These are phyloP conservation scores for Penicillium italicum DNA, from an alignment of 2,329 filamentous ascomycete species.

Conservation along the genomic window DNA sequence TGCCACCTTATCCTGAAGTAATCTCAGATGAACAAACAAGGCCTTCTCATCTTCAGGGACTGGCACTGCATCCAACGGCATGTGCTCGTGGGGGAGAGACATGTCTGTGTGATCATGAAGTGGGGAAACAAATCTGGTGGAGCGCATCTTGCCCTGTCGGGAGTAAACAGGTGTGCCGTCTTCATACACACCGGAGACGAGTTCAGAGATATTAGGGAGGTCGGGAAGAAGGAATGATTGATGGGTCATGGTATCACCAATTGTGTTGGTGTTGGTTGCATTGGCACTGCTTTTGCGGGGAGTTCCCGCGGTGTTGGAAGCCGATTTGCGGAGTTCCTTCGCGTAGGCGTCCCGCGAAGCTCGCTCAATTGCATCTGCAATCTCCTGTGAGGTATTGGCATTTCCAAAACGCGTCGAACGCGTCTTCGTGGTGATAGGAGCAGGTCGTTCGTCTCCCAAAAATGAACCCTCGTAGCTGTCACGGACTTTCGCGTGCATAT, in stretches of 20 bases:
- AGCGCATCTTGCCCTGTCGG: conserved; percentile 47
- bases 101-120: conserved; percentile 34
- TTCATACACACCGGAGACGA: conserved; percentile 57
- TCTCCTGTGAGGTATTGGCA: conserved; percentile 41
- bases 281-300: conserved; percentile 24
- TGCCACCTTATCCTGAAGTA: conserved; percentile 56
- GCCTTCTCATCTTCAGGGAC: conserved; percentile 62
- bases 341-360: conserved; percentile 37
- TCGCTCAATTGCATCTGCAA: conserved; percentile 38
- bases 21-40: conserved; percentile 58
- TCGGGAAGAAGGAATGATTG: conserved; percentile 62
- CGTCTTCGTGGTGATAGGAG: conserved; percentile 41
- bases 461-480: conserved; percentile 53
- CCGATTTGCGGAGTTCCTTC: conserved; percentile 30
- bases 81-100: conserved; percentile 39
- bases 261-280: conserved; percentile 29
- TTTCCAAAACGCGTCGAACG: conserved; percentile 56
- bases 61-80: conserved; percentile 52
- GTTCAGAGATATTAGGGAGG: conserved; percentile 58
- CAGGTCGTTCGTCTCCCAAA: conserved; percentile 50
- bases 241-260: conserved; percentile 50
- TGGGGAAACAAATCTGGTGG: conserved; percentile 54
- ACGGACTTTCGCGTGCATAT: conserved; percentile 53
- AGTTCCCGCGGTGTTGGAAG: conserved; percentile 15
- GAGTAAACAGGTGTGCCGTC: conserved; percentile 57